Evolutionary conservation across 805 yeast species (phyloP), one percentile per base, ranked within the genome.

Genomic region (Grigorovia transvaalensis): DNA sequence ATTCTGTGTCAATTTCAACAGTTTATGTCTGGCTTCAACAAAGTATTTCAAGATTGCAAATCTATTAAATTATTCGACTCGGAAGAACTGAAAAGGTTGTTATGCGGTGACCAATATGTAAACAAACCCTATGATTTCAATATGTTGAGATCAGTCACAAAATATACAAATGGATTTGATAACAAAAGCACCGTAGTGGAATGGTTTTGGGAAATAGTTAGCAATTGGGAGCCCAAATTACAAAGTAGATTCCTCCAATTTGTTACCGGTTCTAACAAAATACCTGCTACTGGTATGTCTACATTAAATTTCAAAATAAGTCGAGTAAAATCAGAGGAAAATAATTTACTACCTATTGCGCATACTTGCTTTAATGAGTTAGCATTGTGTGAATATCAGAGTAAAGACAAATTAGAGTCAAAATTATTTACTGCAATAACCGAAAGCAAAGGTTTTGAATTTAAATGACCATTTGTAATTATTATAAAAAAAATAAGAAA

Each of bases 301-400:
- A 83, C 85, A 49, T 70, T 91, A 71, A 74, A 74, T 45, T 83
- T 93, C 60, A 82, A 82, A 54, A 78, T 91, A n/a, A 78, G 84
- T 38, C 18, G 42, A 38, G 17, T 79, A 13, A 77, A 76, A 0
- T 44, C 53, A 2, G 55, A 50, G 53, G 74, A 71, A 35, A 64
- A 71, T 41, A 72, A 76, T 1, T 71, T 84, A 47, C 68, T 90
- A 17, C 98, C 98, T 0, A 71, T 84, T 15, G 88, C 97, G 0
- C 98, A 91, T 63, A 93, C 98, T 0, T 91, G 99, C 60, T 91
- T 93, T 71, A 93, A 91, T 63, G 96, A 91, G 70, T 64, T 91
- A 23, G 84, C 91, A 51, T 58, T 93, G 6, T 85, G 81, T 66
- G 81, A 81, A 41, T 91, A 91, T 65, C 57, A 68, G 13, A 63